Base-by-base conservation (phyloP, 441 rosid genomes). In the Populus hybrid region DNA sequence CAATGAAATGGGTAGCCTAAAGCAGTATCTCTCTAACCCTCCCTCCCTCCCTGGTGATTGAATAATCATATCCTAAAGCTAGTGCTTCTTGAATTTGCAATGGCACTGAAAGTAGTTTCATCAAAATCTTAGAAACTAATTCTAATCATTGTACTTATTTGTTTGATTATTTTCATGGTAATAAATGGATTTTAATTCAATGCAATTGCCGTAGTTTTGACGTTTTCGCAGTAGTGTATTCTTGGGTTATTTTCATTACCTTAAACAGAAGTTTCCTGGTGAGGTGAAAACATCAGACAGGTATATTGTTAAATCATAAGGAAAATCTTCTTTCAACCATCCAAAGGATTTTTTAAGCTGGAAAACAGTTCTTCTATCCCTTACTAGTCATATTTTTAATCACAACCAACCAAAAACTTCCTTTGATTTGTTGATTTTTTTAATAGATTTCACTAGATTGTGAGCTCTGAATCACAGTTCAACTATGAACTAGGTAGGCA, bases 1-100 rank as follows among this genome's bases (percentile, higher is more conserved):
- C 32, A 79, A 78, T 32, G 97, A 93, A 82, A 91, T 95, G 86
- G 92, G 89, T 54, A 77, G 85, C 77, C 86, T 93, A 46, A 95
- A 89, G 87, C 92, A 92, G 18, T 89, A 79, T 81, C 83, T 95
- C 23, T 86, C 91, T 54, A 68, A 73, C 75, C 86, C 85, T 76
- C 76, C 89, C 85, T 76, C 75, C 75, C 54, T 86, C 85, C 5
- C 79, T 72, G 42, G 73, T 69, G 76, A 69, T 67, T 24, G 78
- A 81, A 80, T 83, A 81, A 74, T 71, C 80, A 66, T 80, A 82
- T 36, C 61, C 78, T 3, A 83, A 78, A 34, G 9, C 59, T 74
- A 71, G 63, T 81, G 75, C 73, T 73, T 34, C 35, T 34, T 73
- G 81, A 75, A 69, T 64, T 71, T 64, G 40, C 54, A 66, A 23